Evolutionary conservation across 352 stramenopile species (phyloP).

Genomic region (Globisporangium camurandrum): DNA sequence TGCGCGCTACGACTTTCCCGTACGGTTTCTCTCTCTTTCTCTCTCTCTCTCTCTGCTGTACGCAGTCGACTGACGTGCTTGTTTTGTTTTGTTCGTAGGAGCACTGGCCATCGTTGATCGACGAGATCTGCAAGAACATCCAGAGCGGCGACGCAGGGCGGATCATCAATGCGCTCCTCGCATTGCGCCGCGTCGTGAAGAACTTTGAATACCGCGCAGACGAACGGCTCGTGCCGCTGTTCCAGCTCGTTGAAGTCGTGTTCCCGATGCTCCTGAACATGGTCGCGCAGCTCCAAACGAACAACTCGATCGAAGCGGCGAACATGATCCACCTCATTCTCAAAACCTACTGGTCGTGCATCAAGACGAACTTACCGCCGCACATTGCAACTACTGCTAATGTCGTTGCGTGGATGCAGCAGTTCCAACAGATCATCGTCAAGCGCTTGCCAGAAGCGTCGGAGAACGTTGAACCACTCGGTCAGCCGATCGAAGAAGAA

Average conservation of each 20-base stretch:
- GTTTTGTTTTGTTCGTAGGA: constrained; percentile 17
- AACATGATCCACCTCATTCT: constrained; percentile 93
- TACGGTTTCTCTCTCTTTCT: constrained; percentile 12
- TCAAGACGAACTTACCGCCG: constrained; percentile 92
- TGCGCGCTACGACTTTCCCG: constrained; percentile 93
- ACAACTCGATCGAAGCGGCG: constrained; percentile 88
- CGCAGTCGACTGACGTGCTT: background rate
- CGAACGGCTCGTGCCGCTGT: constrained; percentile 83
- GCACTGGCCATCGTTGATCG: constrained; percentile 89
- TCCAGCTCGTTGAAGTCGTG: constrained; percentile 88
- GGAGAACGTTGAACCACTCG: constrained; percentile 64
- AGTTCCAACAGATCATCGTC: constrained; percentile 76
- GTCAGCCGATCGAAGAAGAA: constrained; percentile 88
- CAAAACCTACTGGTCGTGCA: constrained; percentile 97
- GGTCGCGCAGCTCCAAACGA: constrained; percentile 74
- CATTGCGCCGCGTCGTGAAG: constrained; percentile 95
- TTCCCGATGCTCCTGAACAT: constrained; percentile 93
- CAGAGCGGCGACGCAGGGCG: constrained; percentile 79
- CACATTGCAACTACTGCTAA: constrained; percentile 75
- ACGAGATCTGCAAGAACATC: constrained; percentile 87
- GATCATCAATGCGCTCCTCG: constrained; percentile 90
- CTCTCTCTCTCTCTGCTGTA: background rate
- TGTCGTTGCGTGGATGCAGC: constrained; percentile 92
- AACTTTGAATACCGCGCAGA: constrained; percentile 97
- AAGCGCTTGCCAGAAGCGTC: constrained; percentile 90